Conservation (phyloP, 371 early-diverging fungal species). For the Thermomucor indicae-seudaticae region DNA sequence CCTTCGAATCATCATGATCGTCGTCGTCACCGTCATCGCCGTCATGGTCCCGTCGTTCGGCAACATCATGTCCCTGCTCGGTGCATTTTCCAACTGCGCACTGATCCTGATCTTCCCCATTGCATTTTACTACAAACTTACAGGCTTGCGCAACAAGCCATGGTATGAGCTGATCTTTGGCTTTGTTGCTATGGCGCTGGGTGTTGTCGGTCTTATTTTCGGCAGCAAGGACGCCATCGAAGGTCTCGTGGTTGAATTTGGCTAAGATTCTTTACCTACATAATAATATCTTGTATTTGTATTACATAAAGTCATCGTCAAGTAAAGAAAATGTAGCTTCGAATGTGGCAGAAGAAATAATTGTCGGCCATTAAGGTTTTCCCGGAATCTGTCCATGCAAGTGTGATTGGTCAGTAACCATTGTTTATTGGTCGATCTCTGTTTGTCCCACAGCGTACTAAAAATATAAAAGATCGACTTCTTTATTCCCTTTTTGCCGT, state of each 20-base stretch:
- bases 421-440: too few relatives aligned
- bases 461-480: too few relatives aligned
- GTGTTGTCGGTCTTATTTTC: constrained; percentile 56
- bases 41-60: constrained; percentile 67
- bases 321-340: too few relatives aligned
- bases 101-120: constrained; percentile 70
- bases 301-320: too few relatives aligned
- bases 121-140: constrained; percentile 58
- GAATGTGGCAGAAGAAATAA: too few relatives aligned
- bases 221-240: constrained; percentile 57
- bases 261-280: too few relatives aligned
- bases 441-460: too few relatives aligned
- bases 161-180: constrained; percentile 41
- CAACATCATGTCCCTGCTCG: constrained; percentile 71
- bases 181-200: constrained; percentile 46
- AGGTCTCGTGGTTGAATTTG: constrained; percentile 47
- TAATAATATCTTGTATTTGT: too few relatives aligned
- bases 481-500: too few relatives aligned
- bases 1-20: constrained; percentile 40
- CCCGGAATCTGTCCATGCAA: too few relatives aligned
- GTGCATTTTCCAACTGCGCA: constrained; percentile 61
- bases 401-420: too few relatives aligned
- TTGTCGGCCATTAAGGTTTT: too few relatives aligned
- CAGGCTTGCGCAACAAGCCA: constrained; percentile 43
- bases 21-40: constrained; percentile 45